phyloP scores from a whole-genome alignment of 1,139 yeast species.

The Protomyces arabidopsidicola region DNA sequence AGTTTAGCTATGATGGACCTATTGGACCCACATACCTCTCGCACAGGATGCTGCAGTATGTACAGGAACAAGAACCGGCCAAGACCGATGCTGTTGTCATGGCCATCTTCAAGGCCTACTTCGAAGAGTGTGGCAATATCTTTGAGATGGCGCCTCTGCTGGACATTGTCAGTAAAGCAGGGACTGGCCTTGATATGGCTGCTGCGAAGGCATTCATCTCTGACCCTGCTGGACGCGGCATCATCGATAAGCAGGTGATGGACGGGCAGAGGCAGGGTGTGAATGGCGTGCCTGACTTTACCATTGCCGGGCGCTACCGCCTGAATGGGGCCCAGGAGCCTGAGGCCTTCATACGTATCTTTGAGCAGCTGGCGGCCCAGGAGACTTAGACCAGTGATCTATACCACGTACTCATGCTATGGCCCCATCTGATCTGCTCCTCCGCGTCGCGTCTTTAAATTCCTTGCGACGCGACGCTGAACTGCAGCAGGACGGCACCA shows the following conservation, averaged over 20 bases:
- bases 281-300: slow-evolving; percentile 32
- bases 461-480: too few relatives aligned
- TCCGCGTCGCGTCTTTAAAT: too few relatives aligned
- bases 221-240: slow-evolving; percentile 16
- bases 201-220: slow-evolving; percentile 26
- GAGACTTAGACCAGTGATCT: background rate
- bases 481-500: too few relatives aligned
- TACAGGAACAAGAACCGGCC: slow-evolving; percentile 24
- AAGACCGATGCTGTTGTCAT: slow-evolving; percentile 30
- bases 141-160: slow-evolving; percentile 11
- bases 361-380: slow-evolving; percentile 1
- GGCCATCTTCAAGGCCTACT: slow-evolving; percentile 30
- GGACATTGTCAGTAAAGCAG: background rate
- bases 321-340: slow-evolving; percentile 32
- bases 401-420: too few relatives aligned
- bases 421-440: too few relatives aligned
- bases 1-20: slow-evolving; percentile 27
- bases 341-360: slow-evolving; percentile 26
- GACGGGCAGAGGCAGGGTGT: slow-evolving; percentile 21
- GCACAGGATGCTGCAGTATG: slow-evolving; percentile 30
- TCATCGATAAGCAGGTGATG: slow-evolving; percentile 24
- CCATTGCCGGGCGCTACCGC: slow-evolving; percentile 24
- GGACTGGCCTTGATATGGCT: slow-evolving; percentile 18
- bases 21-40: slow-evolving; percentile 30
- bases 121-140: slow-evolving; percentile 28